phyloP scores from a whole-genome alignment of 2,329 filamentous ascomycete genomes.

The Colletotrichum phormii region DNA sequence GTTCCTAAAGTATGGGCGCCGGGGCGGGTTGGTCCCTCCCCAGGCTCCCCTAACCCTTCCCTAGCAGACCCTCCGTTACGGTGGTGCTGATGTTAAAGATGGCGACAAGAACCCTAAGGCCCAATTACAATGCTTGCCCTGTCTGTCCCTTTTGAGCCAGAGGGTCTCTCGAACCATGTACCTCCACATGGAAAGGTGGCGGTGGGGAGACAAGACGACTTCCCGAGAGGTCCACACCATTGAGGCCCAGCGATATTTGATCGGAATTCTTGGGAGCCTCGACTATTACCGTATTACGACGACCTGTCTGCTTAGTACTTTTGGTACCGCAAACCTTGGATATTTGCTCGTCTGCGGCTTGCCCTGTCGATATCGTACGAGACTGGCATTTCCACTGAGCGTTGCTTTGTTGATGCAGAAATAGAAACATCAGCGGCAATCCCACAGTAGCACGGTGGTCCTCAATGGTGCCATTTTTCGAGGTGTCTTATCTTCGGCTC shows the following conservation, averaged over 20 bases:
- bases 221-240: constrained; percentile 15
- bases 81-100: constrained; percentile 23
- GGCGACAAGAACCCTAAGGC: neutral
- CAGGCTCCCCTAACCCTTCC: neutral
- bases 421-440: constrained; percentile 15
- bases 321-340: neutral
- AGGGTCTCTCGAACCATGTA: constrained; percentile 29
- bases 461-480: neutral
- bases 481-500: constrained; percentile 8
- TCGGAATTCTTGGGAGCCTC: constrained; percentile 12
- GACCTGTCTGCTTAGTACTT: constrained; percentile 5
- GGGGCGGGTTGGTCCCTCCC: constrained; percentile 25
- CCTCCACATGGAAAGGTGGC: constrained; percentile 30
- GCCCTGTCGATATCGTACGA: constrained; percentile 6
- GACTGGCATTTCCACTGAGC: constrained; percentile 7
- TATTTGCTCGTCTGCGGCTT: neutral
- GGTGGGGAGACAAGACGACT: constrained; percentile 15
- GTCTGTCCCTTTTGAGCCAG: constrained; percentile 25
- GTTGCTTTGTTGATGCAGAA: constrained; percentile 25
- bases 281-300: constrained; percentile 7
- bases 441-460: neutral
- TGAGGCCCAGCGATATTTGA: constrained; percentile 32
- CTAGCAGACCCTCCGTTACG: neutral
- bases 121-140: constrained; percentile 29
- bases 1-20: neutral